Percentiles rank a stretch among this genome's conserved stretches.
phyloP scores from a whole-genome alignment of 306 rosid species.

The Cucurbita pepo region DNA sequence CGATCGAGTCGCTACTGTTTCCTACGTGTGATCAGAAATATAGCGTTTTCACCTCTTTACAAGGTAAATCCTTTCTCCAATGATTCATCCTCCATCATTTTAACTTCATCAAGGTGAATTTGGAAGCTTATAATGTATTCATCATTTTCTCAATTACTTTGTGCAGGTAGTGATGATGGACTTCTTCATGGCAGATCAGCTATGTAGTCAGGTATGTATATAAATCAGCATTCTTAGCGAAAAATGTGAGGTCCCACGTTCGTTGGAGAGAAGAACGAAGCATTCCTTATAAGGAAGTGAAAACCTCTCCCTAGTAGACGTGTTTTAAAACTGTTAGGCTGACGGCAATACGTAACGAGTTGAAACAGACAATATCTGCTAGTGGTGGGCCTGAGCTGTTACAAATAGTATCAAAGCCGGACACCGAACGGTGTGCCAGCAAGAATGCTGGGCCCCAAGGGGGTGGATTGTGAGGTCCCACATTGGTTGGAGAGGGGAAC shows the following conservation, averaged over 20 bases:
- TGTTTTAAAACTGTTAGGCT: too few relatives aligned
- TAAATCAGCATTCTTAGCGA: background rate
- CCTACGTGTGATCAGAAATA: slow-evolving; percentile 75
- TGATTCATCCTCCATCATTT: background rate
- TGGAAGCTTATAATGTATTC: background rate
- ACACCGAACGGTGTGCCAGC: too few relatives aligned
- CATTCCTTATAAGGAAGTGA: too few relatives aligned
- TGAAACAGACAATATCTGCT: too few relatives aligned
- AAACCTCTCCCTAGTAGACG: too few relatives aligned
- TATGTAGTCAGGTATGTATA: slow-evolving; percentile 82
- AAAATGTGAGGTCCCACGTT: background rate
- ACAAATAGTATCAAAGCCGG: too few relatives aligned
- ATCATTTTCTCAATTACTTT: background rate
- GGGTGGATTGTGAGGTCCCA: too few relatives aligned
- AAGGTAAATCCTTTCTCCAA: slow-evolving; percentile 32
- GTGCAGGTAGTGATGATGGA: slow-evolving; percentile 93
- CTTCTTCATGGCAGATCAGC: slow-evolving; percentile 99
- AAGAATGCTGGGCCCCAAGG: too few relatives aligned
- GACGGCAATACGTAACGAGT: too few relatives aligned
- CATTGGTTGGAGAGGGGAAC: too few relatives aligned
- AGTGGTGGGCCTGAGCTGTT: too few relatives aligned
- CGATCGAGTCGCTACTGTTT: slow-evolving; percentile 67
- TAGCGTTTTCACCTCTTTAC: slow-evolving; percentile 78
- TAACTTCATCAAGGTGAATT: background rate
- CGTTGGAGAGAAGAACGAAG: too few relatives aligned